Evolutionary conservation across 176 grass and related monocot species (phyloP), one percentile per base, ranked within the genome.

Genomic region (Puya raimondii): DNA sequence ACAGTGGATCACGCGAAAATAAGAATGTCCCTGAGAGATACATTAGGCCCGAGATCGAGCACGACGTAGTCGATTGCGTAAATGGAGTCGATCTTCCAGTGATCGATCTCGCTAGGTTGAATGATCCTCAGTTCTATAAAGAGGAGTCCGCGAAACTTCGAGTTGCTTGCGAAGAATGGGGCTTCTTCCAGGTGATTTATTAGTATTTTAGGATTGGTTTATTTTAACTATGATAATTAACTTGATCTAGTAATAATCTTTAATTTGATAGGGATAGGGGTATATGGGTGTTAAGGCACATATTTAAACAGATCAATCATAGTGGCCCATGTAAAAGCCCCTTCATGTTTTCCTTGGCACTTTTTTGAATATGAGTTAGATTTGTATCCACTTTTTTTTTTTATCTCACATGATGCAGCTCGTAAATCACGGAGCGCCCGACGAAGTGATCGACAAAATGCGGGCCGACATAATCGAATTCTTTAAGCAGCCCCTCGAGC

Each of bases 121-220:
- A 78, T 9, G 11, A 88, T 64, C 74, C 74, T 23, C 23, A 75
- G 14, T 69, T 69, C 22, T 84, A 74, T 0, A 2, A 17, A 0
- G 70, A 61, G 25, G 82, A 88, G 67, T 72, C 74, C 53, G 21
- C 47, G 20, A 80, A 71, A 29, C 59, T 88, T 27, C 67, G 71
- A 52, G 68, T 18, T 23, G 82, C 88, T 20, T 91, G 84, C 29
- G 78, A 81, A 18, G 67, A 82, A 3, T 87, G 84, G 84, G 84
- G 88, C 10, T 91, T 87, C 76, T 91, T 91, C 68, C 84, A 91
- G 80, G 88, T 91, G 23, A 51, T n/a, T 17, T 22, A 15, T 76
- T 21, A 4, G 23, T 57, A 50, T 26, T 26, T 26, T 26, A 26
- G 1, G 25, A 26, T 26, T 2, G 25, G 25, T 26, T 26, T 26